Conservation (phyloP, 1,284 basidiomycete genomes). For the Fomitiporia mediterranea region DNA sequence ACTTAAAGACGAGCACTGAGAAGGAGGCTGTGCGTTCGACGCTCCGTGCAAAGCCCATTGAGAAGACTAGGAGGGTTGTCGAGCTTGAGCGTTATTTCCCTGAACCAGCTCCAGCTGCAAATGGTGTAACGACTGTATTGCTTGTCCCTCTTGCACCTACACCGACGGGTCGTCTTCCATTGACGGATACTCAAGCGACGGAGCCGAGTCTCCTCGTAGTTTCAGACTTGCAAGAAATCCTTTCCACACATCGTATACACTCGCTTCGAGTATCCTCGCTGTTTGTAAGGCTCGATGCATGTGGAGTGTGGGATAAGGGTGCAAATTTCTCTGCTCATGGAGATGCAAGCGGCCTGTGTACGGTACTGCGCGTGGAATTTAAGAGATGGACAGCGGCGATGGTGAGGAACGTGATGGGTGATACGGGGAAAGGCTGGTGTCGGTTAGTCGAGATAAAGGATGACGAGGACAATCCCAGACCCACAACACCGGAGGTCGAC, state of each 20-base stretch:
- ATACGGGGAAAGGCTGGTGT: conserved; percentile 69
- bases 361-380: conserved; percentile 62
- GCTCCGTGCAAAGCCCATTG: conserved; percentile 28
- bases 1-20: conserved; percentile 27
- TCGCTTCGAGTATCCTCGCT: conserved; percentile 60
- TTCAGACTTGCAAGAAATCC: conserved; percentile 45
- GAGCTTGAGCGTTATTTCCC: conserved; percentile 64
- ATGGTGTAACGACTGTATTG: conserved; percentile 55
- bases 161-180: conserved; percentile 56
- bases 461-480: no score
- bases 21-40: conserved; percentile 28
- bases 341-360: conserved; percentile 43
- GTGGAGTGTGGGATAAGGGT: conserved; percentile 58
- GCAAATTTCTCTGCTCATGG: conserved; percentile 57
- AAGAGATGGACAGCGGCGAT: conserved; percentile 59
- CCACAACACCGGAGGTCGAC: conserved; percentile 31
- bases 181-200: conserved; percentile 35
- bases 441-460: conserved; percentile 51
- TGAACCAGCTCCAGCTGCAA: conserved; percentile 27
- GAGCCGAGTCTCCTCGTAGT: conserved; percentile 49
- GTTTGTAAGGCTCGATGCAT: conserved; percentile 60
- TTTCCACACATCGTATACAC: conserved; percentile 50
- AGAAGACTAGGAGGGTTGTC: conserved; percentile 8
- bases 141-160: conserved; percentile 72
- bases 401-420: conserved; percentile 62